Conservation (phyloP, 768 basidiomycete species). For the Suillus clintonianus region DNA sequence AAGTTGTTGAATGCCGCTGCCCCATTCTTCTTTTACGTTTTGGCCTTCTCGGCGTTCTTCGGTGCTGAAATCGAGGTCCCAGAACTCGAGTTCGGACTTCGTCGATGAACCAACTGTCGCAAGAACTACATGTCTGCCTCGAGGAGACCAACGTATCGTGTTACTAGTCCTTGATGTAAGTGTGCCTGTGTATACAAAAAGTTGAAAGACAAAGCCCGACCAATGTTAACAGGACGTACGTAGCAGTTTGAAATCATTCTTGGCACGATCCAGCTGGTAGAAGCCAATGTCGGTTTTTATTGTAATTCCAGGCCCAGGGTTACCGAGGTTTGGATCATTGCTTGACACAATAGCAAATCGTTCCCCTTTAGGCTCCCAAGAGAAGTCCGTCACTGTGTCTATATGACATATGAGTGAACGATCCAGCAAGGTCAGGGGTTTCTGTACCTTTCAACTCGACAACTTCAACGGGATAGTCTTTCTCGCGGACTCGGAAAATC, state of each 20-base stretch:
- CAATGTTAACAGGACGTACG: constrained; percentile 48
- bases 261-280: constrained; percentile 89
- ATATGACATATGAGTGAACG: constrained; percentile 5
- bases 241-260: constrained; percentile 92
- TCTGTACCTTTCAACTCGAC: constrained; percentile 88
- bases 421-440: constrained; percentile 4
- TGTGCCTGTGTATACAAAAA: constrained; percentile 48
- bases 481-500: constrained; percentile 96
- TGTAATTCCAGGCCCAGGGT: constrained; percentile 87
- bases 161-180: constrained; percentile 86
- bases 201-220: constrained; percentile 2
- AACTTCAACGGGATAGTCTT: constrained; percentile 96
- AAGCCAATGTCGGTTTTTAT: constrained; percentile 96
- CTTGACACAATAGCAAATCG: constrained; percentile 96
- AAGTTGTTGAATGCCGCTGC: constrained; percentile 81
- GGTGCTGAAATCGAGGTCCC: constrained; percentile 92
- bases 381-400: constrained; percentile 96
- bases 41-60: constrained; percentile 52
- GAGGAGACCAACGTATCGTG: constrained; percentile 94
- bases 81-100: constrained; percentile 98
- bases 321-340: constrained; percentile 90
- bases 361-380: constrained; percentile 98
- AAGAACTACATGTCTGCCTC: constrained; percentile 92
- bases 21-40: constrained; percentile 72
- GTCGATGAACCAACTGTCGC: constrained; percentile 93